Conservation (phyloP, 1,284 basidiomycete genomes). For the Malassezia equina region DNA sequence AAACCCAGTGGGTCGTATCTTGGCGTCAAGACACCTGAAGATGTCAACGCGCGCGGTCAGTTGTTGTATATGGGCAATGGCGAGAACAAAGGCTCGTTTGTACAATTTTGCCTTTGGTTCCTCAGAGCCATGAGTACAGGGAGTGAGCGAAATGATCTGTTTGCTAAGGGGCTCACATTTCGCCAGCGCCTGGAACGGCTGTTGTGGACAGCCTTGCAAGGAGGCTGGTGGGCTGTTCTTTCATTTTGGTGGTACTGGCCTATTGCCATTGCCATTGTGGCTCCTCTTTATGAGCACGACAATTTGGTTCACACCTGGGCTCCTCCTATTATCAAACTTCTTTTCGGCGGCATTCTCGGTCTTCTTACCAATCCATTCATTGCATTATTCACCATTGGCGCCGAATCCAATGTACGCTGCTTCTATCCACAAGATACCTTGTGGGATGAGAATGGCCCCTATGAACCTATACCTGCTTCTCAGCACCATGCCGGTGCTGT, state of each 20-base stretch:
- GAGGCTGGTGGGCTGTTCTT: constrained; percentile 29
- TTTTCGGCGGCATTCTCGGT: constrained; percentile 38
- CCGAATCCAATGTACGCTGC: constrained; percentile 30
- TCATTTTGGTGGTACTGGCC: constrained; percentile 46
- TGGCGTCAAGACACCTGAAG: constrained; percentile 20
- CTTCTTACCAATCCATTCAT: constrained; percentile 43
- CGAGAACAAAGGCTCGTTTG: constrained; percentile 14
- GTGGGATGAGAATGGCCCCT: constrained; percentile 10
- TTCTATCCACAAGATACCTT: constrained; percentile 27
- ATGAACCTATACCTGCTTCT: not conserved
- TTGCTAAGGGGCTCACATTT: constrained; percentile 25
- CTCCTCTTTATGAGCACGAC: constrained; percentile 39
- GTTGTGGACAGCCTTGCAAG: constrained; percentile 37
- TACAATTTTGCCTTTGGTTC: constrained; percentile 30
- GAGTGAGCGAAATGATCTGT: constrained; percentile 32
- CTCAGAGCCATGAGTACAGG: constrained; percentile 29
- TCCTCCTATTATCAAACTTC: constrained; percentile 44
- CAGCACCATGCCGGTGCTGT: not conserved
- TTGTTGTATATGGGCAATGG: constrained; percentile 27
- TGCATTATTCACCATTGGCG: constrained; percentile 41
- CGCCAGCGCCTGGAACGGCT: constrained; percentile 31
- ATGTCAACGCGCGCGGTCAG: constrained; percentile 19
- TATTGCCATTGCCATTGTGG: constrained; percentile 36
- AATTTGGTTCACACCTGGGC: constrained; percentile 44
- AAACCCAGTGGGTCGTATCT: constrained; percentile 24